These are phyloP conservation scores for Thyridium curvatum DNA, from an alignment of 2,329 filamentous ascomycete genomes.

Conservation along the genomic window DNA sequence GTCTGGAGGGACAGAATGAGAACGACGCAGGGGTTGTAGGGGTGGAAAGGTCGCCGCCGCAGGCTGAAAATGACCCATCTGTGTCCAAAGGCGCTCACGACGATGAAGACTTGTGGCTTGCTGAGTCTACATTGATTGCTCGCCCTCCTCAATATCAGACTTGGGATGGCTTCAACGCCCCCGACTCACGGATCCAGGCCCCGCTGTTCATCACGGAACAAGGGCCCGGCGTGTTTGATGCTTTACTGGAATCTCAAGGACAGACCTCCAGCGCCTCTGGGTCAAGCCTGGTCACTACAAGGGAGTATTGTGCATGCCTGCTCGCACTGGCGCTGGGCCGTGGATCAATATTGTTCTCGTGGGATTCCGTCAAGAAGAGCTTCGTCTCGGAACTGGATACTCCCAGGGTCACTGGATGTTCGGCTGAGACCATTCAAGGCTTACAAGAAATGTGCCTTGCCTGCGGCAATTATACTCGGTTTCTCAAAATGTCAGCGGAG, in stretches of 20 bases:
- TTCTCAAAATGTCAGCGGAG: constrained; percentile 40
- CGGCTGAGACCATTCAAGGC: constrained; percentile 39
- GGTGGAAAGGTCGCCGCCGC: not conserved
- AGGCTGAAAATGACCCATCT: too few species aligned
- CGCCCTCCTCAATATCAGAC: constrained; percentile 44
- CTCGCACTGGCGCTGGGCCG: constrained; percentile 63
- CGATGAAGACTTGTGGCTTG: constrained; percentile 42
- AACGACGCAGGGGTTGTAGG: constrained; percentile 4
- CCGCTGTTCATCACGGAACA: constrained; percentile 62
- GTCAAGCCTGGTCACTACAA: too few species aligned
- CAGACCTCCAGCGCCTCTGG: too few species aligned
- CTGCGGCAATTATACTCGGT: constrained; percentile 39
- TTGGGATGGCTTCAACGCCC: constrained; percentile 61
- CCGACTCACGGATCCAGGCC: constrained; percentile 26
- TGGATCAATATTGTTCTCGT: constrained; percentile 65
- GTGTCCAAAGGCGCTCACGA: constrained; percentile 1
- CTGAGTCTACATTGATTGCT: too few species aligned
- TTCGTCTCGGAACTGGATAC: constrained; percentile 44
- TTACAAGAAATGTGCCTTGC: constrained; percentile 39
- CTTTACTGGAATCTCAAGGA: constrained; percentile 33
- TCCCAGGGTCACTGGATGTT: constrained; percentile 50
- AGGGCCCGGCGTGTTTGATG: constrained; percentile 60
- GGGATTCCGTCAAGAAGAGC: constrained; percentile 40
- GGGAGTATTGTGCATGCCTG: constrained; percentile 47
- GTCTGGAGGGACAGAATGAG: constrained; percentile 9